Conservation (phyloP, 2,329 filamentous ascomycete genomes). For the Albifimbria verrucaria region DNA sequence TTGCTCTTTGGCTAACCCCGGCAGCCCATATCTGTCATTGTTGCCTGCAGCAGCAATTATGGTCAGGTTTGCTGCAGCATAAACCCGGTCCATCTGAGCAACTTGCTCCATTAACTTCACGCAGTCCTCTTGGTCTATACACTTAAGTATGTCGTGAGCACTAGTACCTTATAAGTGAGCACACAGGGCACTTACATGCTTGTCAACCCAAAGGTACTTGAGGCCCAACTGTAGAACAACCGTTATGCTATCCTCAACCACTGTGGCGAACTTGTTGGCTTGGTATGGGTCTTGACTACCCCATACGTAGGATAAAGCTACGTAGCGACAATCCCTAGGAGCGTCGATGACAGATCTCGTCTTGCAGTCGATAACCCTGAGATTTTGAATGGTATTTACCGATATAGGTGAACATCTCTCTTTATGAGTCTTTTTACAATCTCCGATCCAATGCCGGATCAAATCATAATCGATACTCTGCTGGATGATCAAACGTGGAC, state of each 20-base stretch:
- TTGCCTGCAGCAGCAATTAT: slow-evolving; percentile 17
- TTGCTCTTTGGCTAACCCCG: slow-evolving; percentile 7
- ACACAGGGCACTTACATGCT: background rate
- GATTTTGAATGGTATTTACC: background rate
- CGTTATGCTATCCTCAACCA: background rate
- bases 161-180: background rate
- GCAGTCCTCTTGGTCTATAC: slow-evolving; percentile 17
- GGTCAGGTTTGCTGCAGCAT: slow-evolving; percentile 11
- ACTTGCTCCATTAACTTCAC: slow-evolving; percentile 12
- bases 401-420: background rate
- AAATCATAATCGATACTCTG: background rate
- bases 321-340: background rate
- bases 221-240: background rate
- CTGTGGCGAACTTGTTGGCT: background rate
- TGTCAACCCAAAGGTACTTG: background rate
- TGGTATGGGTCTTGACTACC: background rate
- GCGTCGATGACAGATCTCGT: background rate
- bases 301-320: slow-evolving; percentile 1
- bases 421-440: background rate
- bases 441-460: background rate
- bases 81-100: slow-evolving; percentile 15
- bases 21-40: slow-evolving; percentile 11
- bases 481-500: background rate
- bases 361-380: slow-evolving; percentile 1
- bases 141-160: slow-evolving; percentile 2